Percentiles rank a stretch among this genome's conserved stretches.
Evolutionary conservation across 1,284 basidiomycete species (phyloP).

Genomic region (Gomphus sp.): DNA sequence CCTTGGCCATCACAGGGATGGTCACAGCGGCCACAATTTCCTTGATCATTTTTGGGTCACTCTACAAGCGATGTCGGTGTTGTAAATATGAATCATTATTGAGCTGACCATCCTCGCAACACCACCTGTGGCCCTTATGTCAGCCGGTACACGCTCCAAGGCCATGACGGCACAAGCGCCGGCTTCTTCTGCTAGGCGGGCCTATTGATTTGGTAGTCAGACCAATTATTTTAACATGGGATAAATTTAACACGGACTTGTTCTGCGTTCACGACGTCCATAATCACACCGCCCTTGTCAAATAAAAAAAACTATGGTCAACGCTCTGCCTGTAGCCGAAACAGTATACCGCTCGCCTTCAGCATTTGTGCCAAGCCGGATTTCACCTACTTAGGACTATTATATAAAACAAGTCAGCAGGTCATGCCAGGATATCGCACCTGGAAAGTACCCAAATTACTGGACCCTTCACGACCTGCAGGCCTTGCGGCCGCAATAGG

Average conservation of each 20-base stretch:
- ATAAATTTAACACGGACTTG: slow-evolving; percentile 38
- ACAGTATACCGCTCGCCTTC: slow-evolving; percentile 45
- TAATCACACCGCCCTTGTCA: slow-evolving; percentile 77
- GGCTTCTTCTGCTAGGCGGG: slow-evolving; percentile 94
- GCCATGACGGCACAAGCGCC: slow-evolving; percentile 99
- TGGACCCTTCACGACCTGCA: slow-evolving; percentile 39
- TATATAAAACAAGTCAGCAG: background rate
- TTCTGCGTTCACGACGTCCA: slow-evolving; percentile 84
- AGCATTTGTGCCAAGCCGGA: slow-evolving; percentile 93
- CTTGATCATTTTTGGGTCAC: slow-evolving; percentile 96
- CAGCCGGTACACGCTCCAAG: slow-evolving; percentile 90
- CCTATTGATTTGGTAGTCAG: slow-evolving; percentile 33
- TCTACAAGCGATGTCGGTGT: slow-evolving; percentile 35
- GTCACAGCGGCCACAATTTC: slow-evolving; percentile 88
- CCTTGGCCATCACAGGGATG: slow-evolving; percentile 90
- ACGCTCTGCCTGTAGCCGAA: slow-evolving; percentile 1
- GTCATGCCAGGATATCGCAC: slow-evolving; percentile 27
- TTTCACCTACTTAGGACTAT: slow-evolving; percentile 58
- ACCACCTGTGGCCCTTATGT: slow-evolving; percentile 85
- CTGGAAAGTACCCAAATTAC: slow-evolving; percentile 76
- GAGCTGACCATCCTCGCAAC: slow-evolving; percentile 83
- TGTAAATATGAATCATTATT: slow-evolving; percentile 6
- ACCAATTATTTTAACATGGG: background rate
- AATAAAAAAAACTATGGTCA: slow-evolving; percentile 15
- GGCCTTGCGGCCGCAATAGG: slow-evolving; percentile 46